Evolutionary conservation across 2,329 filamentous ascomycete genomes (phyloP).

Genomic region (Alternaria triticimaculans): DNA sequence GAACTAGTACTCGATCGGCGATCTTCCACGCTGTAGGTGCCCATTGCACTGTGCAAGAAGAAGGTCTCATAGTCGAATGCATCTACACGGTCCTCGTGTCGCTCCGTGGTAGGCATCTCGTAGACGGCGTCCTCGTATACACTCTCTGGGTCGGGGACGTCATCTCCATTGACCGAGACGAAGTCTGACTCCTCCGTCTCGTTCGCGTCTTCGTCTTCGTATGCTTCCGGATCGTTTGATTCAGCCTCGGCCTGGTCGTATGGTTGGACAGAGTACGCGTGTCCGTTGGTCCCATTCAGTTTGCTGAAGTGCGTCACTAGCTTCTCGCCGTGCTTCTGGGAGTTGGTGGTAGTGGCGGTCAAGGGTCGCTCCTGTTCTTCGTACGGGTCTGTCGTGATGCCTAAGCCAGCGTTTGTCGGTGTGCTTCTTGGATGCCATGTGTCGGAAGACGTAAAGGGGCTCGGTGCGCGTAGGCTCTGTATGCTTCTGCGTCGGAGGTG

Average conservation of each 20-base stretch:
- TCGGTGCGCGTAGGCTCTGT: constrained; percentile 75
- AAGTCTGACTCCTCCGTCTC: constrained; percentile 50
- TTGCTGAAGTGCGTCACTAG: constrained; percentile 12
- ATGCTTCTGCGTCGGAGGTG: constrained; percentile 78
- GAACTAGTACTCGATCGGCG: constrained; percentile 63
- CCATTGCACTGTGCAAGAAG: constrained; percentile 91
- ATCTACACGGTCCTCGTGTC: constrained; percentile 92
- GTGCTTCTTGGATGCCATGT: constrained; percentile 57
- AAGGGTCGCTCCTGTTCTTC: constrained; percentile 10
- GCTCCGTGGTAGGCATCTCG: constrained; percentile 52
- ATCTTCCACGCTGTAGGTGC: constrained; percentile 69
- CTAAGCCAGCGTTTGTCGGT: constrained; percentile 36
- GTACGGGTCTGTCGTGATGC: constrained; percentile 36
- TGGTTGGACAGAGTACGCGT: constrained; percentile 6
- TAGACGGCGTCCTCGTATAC: constrained; percentile 56
- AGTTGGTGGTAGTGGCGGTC: constrained; percentile 21
- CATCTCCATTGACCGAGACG: constrained; percentile 42
- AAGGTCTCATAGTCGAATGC: constrained; percentile 98
- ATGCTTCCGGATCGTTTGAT: constrained; percentile 26
- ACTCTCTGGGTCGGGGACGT: constrained; percentile 36
- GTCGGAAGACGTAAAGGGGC: constrained; percentile 78
- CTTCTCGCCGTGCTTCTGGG: constrained; percentile 27
- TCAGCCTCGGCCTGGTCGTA: constrained; percentile 35
- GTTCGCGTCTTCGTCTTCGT: constrained; percentile 35
- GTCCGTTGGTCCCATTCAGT: constrained; percentile 1